phyloP scores from a whole-genome alignment of 192 early-diverging fungal species.

The Gonapodya prolifera region DNA sequence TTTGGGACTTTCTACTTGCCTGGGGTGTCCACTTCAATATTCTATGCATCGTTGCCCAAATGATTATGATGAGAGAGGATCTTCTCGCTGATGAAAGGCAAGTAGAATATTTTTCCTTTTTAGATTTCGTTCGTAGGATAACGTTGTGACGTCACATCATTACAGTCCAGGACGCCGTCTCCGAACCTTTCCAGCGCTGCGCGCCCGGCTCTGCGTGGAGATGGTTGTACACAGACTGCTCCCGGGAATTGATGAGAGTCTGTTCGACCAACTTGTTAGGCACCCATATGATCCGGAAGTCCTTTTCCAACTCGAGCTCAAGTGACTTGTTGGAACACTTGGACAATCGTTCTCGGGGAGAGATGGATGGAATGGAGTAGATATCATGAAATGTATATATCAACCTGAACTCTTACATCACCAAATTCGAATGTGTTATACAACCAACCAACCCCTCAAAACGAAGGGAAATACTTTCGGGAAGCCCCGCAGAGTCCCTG shows the following conservation, averaged over 20 bases:
- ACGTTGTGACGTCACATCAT: neutral
- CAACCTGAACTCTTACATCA: no score
- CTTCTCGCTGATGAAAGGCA: constrained; percentile 25
- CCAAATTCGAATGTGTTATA: no score
- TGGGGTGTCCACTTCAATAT: constrained; percentile 91
- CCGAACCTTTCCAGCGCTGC: neutral
- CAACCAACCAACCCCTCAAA: no score
- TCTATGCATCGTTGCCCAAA: constrained; percentile 72
- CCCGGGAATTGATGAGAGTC: neutral
- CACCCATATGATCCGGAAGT: neutral
- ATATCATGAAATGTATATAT: no score
- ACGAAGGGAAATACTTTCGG: no score
- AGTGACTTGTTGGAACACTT: no score
- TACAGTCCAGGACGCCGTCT: neutral
- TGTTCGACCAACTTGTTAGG: neutral
- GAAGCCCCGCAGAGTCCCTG: no score
- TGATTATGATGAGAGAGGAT: constrained; percentile 62
- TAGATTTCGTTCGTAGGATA: neutral
- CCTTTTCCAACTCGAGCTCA: neutral
- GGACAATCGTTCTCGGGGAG: no score
- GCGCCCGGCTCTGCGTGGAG: neutral
- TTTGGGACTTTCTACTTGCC: constrained; percentile 89
- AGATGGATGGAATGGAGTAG: no score
- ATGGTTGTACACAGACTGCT: neutral
- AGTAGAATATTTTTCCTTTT: neutral